Percentiles rank a stretch among this genome's conserved stretches.
phyloP scores from a whole-genome alignment of 805 yeast species.

The Wickerhamomyces ciferrii region DNA sequence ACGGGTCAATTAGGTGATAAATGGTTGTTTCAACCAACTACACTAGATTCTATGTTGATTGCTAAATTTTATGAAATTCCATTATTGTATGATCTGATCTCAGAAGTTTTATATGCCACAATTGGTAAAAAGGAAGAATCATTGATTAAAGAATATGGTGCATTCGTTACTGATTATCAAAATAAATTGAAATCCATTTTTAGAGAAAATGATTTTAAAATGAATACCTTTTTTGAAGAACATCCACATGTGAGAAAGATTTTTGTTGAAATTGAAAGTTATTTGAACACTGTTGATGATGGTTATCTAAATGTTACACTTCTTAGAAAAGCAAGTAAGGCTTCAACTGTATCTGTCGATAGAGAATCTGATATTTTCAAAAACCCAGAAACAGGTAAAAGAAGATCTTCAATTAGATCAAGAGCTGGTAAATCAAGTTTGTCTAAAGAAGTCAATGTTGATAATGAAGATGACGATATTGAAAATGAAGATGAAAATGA shows the following conservation, averaged over 20 bases:
- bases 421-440: conserved; percentile 19
- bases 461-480: conserved; percentile 5
- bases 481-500: conserved; percentile 15
- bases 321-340: conserved; percentile 41
- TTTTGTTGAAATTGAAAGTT: conserved; percentile 47
- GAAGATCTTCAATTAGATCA: conserved; percentile 7
- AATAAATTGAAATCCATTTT: conserved; percentile 16
- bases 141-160: conserved; percentile 22
- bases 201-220: conserved; percentile 18
- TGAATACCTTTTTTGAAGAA: conserved; percentile 17
- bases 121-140: conserved; percentile 63
- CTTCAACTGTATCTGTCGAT: conserved; percentile 5
- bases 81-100: conserved; percentile 59
- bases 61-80: conserved; percentile 68
- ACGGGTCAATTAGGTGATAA: conserved; percentile 77
- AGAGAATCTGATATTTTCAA: conserved; percentile 1
- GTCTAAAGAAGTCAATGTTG: conserved; percentile 12
- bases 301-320: conserved; percentile 55
- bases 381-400: conserved; percentile 7
- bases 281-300: conserved; percentile 57
- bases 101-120: conserved; percentile 65
- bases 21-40: conserved; percentile 68
- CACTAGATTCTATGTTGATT: conserved; percentile 56
- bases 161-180: conserved; percentile 21
- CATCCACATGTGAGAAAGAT: conserved; percentile 23